Percentiles rank a stretch among this genome's conserved stretches.
Conservation (phyloP, 352 stramenopile species). For the Phytopythium aichiense region DNA sequence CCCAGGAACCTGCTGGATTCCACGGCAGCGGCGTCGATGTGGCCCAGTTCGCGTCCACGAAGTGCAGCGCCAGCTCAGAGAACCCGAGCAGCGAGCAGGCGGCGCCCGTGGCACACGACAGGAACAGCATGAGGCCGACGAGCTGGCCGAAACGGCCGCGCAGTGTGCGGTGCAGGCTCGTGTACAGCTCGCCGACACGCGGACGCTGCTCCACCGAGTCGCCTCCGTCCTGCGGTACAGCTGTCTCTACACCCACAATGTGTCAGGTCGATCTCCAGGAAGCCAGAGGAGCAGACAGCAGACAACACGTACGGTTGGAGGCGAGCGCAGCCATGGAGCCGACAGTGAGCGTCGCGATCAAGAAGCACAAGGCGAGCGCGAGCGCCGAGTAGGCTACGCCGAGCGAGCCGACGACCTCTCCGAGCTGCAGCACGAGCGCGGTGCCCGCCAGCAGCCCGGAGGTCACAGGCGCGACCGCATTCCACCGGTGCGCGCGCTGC, state of each 20-base stretch:
- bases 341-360: conserved; percentile 39
- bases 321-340: conserved; percentile 44
- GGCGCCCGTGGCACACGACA: conserved; percentile 29
- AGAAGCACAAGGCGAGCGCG: conserved; percentile 29
- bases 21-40: conserved; percentile 19
- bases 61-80: conserved; percentile 42
- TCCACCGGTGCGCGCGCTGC: conserved; percentile 17
- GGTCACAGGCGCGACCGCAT: conserved; percentile 41
- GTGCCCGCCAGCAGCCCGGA: conserved; percentile 48
- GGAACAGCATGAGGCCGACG: conserved; percentile 32
- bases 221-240: neutral
- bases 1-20: conserved; percentile 28
- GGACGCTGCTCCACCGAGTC: neutral
- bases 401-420: conserved; percentile 29
- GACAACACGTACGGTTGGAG: conserved; percentile 15
- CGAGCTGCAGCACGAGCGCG: conserved; percentile 52
- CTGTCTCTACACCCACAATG: neutral
- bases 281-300: neutral
- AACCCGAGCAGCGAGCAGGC: conserved; percentile 51
- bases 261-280: neutral
- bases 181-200: conserved; percentile 22
- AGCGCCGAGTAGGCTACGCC: conserved; percentile 20
- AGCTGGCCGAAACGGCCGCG: conserved; percentile 29
- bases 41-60: conserved; percentile 10
- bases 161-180: conserved; percentile 18